Base-by-base conservation (phyloP, 192 early-diverging fungal genomes). In the Paraglomus brasilianum region DNA sequence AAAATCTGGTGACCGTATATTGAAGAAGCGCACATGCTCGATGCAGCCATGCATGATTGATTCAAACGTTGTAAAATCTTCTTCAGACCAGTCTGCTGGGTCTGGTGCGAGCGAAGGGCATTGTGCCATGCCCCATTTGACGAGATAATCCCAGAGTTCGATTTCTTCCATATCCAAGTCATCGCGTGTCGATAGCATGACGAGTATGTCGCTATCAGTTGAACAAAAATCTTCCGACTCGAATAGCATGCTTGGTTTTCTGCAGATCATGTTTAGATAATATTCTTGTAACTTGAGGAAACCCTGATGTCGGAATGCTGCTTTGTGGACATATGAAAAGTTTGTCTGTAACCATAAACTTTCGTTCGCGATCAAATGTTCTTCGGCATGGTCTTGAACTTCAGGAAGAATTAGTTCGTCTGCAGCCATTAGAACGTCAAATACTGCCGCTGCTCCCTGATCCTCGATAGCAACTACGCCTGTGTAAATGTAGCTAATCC, bases 401-500 rank as follows among this genome's bases (percentile, higher is more conserved):
- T 68, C 66, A 5, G 24, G 24, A 36, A 68, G 47, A 15, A 68
- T 24, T 41, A 68, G 30, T 56, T 68, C 66, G 30, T 68, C 66
- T 6, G 66, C 51, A 0, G 66, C 66, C 14, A 46, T 55, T 15
- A 68, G 36, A 17, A 55, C 21, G 2, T n/a, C 36, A 8, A 68
- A 40, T 55, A 68, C 56, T 2, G n/a, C 40, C 30, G 14, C 40
- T 14, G 40, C 50, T 19, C 56, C 66, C 24, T 68, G 40, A 13
- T 55, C 19, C n/a, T 47, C 47, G 9, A 68, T 24, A 30, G 52
- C 21, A 38, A 53, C 45, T 8, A 5, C 44, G 15, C 66, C 66
- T 14, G 66, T n/a, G 44, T 68, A 68, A n/a, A 68, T 68, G 9
- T 68, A 68, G 14, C 66, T 68, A 50, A 48, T n/a, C n/a, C n/a